These are phyloP conservation scores for Xenoacremonium recifei DNA, from an alignment of 2,329 filamentous ascomycete species.

Conservation along the genomic window DNA sequence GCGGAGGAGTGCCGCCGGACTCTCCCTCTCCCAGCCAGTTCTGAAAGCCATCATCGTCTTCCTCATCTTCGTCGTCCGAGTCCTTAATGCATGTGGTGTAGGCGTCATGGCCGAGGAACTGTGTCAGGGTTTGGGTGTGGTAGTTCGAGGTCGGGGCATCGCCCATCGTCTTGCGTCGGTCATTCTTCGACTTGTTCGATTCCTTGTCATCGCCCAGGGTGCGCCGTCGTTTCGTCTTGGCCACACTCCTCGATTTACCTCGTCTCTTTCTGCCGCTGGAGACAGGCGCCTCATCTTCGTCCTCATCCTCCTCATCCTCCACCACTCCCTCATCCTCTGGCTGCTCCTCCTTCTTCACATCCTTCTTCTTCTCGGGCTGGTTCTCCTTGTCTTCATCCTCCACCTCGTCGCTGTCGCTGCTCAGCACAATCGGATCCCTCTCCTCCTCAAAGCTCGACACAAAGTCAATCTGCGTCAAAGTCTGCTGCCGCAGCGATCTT, in stretches of 20 bases:
- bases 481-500: slow-evolving; percentile 36
- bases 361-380: neutral
- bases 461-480: slow-evolving; percentile 42
- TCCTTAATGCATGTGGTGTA: slow-evolving; percentile 30
- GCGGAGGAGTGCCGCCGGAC: slow-evolving; percentile 24
- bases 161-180: slow-evolving; percentile 31
- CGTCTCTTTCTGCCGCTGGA: slow-evolving; percentile 24
- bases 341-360: neutral
- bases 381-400: slow-evolving; percentile 15
- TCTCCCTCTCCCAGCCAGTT: slow-evolving; percentile 31
- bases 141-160: slow-evolving; percentile 32
- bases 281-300: slow-evolving; percentile 21
- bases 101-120: slow-evolving; percentile 30
- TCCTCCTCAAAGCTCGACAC: slow-evolving; percentile 34
- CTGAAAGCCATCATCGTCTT: slow-evolving; percentile 28
- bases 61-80: slow-evolving; percentile 37
- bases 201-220: slow-evolving; percentile 25
- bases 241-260: slow-evolving; percentile 9
- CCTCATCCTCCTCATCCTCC: slow-evolving; percentile 14
- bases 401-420: slow-evolving; percentile 24
- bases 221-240: slow-evolving; percentile 24
- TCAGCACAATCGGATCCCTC: slow-evolving; percentile 23
- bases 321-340: slow-evolving; percentile 14
- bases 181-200: slow-evolving; percentile 12
- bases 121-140: slow-evolving; percentile 43